These are phyloP conservation scores for Plantago elongata DNA, from an alignment of 257 asterid genomes.

Conservation along the genomic window DNA sequence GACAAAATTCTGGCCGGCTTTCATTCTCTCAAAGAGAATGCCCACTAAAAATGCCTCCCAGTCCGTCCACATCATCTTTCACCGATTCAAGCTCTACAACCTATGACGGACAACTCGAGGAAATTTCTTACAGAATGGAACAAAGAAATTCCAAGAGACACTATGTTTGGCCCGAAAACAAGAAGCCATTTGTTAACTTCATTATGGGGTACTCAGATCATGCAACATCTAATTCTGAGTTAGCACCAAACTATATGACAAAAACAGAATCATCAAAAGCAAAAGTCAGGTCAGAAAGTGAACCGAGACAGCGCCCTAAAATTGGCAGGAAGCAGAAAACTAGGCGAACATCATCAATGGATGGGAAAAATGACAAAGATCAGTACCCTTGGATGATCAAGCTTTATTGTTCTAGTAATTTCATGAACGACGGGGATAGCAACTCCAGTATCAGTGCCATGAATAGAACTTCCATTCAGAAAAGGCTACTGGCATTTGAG, in stretches of 20 bases:
- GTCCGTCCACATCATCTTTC: conserved; percentile 44
- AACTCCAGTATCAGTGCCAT: conserved; percentile 20
- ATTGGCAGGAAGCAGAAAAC: conserved; percentile 30
- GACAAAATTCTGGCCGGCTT: conserved; percentile 25
- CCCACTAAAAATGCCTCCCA: conserved; percentile 29
- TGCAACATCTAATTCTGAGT: conserved; percentile 20
- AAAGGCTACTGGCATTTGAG: conserved; percentile 27
- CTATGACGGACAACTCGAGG: conserved; percentile 35
- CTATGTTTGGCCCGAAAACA: conserved; percentile 26
- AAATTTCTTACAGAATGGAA: conserved; percentile 27
- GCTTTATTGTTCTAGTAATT: conserved; percentile 33
- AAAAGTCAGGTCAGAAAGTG: conserved; percentile 72
- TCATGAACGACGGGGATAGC: conserved; percentile 24
- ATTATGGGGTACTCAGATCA: conserved; percentile 23
- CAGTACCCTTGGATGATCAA: conserved; percentile 42
- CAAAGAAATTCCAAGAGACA: conserved; percentile 24
- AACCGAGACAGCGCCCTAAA: conserved; percentile 63
- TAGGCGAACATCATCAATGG: conserved; percentile 44
- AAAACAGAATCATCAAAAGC: conserved; percentile 64
- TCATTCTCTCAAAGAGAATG: conserved; percentile 37
- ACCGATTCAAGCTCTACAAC: conserved; percentile 46
- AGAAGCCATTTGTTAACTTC: conserved; percentile 22
- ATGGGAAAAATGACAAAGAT: conserved; percentile 30
- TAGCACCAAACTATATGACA: conserved; percentile 53
- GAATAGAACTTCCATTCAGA: conserved; percentile 26